phyloP scores from a whole-genome alignment of 2,329 filamentous ascomycete species.

The Fusarium sp. region DNA sequence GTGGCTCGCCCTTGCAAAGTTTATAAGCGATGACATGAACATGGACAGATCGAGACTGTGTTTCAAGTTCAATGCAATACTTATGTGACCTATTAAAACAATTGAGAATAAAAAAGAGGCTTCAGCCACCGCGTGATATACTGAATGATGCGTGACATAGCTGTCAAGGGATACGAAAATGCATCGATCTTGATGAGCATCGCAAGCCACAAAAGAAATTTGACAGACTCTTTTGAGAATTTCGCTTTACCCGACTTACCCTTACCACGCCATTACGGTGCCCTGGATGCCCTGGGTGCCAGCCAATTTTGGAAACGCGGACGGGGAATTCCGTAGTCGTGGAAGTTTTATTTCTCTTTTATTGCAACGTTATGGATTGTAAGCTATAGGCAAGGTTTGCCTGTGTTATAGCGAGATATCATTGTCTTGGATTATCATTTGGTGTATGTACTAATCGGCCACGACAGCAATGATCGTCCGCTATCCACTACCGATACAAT shows the following conservation, averaged over 20 bases:
- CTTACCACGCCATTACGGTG: neutral
- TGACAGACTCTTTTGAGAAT: neutral
- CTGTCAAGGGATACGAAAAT: neutral
- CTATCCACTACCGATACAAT: neutral
- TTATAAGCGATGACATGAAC: constrained; percentile 18
- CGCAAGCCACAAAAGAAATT: neutral
- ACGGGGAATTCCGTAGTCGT: neutral
- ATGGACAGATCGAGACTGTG: constrained; percentile 10
- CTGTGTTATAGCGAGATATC: neutral
- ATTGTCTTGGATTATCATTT: neutral
- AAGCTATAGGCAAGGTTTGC: neutral
- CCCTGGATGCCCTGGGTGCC: neutral
- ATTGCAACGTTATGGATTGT: neutral
- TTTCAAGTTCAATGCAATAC: constrained; percentile 3
- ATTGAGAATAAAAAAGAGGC: neutral
- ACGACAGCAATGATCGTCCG: neutral
- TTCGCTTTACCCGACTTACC: neutral
- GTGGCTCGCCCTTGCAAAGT: constrained; percentile 24
- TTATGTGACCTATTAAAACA: neutral
- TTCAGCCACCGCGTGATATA: neutral
- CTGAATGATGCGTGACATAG: neutral
- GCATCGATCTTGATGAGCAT: neutral
- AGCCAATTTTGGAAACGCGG: neutral
- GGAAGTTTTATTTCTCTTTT: neutral
- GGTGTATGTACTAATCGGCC: neutral